phyloP scores from a whole-genome alignment of 164 flowering plant genomes.

The Pachysandra terminalis region DNA sequence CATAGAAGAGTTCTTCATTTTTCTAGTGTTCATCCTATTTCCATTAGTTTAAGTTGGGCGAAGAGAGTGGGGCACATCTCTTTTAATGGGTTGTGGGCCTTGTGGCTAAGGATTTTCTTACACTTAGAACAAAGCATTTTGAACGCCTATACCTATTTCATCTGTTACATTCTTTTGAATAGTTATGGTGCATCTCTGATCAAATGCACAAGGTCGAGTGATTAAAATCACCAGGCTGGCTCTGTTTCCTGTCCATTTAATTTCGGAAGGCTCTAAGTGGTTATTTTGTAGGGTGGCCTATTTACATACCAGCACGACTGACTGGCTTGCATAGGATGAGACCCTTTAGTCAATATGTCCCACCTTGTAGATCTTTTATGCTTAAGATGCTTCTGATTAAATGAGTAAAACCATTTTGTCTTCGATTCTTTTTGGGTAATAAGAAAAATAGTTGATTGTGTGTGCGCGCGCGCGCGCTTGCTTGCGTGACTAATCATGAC shows the following conservation, averaged over 20 bases:
- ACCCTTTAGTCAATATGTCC: not conserved
- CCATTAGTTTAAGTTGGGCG: not conserved
- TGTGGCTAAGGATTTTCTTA: not conserved
- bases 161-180: not conserved
- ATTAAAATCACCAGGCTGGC: not conserved
- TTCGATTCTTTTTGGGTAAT: not conserved
- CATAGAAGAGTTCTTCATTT: not conserved
- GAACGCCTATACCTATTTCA: not conserved
- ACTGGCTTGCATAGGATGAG: not conserved
- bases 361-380: not conserved
- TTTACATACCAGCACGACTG: not conserved
- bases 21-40: not conserved
- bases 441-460: too few species aligned
- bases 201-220: not conserved
- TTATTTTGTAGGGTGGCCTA: not conserved
- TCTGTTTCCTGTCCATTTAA: not conserved
- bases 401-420: not conserved
- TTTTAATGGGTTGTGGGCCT: too few species aligned
- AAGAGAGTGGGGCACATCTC: too few species aligned
- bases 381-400: not conserved
- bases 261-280: not conserved
- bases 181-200: not conserved
- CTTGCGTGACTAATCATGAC: too few species aligned
- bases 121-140: not conserved
- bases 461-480: too few species aligned